Evolutionary conservation across 2,329 filamentous ascomycete species (phyloP).

Genomic region (Coniosporium tulheliwenetii): DNA sequence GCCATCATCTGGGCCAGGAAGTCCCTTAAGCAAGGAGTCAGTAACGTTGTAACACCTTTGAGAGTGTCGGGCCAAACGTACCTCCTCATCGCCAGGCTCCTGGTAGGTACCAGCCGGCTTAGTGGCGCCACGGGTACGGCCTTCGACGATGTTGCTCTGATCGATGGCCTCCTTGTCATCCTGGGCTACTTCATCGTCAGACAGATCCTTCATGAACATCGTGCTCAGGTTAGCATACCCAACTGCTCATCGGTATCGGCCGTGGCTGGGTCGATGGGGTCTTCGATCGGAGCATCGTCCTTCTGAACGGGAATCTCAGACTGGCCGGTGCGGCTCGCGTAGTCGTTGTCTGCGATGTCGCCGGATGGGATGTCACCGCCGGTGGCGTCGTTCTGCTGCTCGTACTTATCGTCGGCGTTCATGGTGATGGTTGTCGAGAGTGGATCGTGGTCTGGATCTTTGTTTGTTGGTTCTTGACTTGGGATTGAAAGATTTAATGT

Average conservation of each 20-base stretch:
- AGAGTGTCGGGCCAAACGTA: not conserved
- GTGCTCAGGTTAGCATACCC: constrained; percentile 16
- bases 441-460: too few relatives aligned
- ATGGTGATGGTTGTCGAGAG: not conserved
- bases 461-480: too few relatives aligned
- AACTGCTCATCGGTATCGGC: constrained; percentile 32
- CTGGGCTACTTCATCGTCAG: constrained; percentile 14
- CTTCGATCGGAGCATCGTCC: constrained; percentile 29
- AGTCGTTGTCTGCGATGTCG: constrained; percentile 25
- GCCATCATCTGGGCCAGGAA: constrained; percentile 5
- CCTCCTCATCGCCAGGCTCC: constrained; percentile 38
- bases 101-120: constrained; percentile 28
- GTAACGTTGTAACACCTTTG: not conserved
- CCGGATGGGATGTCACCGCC: constrained; percentile 15
- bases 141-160: constrained; percentile 28
- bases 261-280: constrained; percentile 24
- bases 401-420: constrained; percentile 12
- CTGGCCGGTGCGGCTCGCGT: constrained; percentile 30
- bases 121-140: constrained; percentile 30
- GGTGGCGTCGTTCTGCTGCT: constrained; percentile 11
- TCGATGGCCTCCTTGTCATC: constrained; percentile 36
- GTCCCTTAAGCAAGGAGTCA: constrained; percentile 2
- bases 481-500: too few relatives aligned
- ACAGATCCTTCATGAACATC: not conserved
- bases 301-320: constrained; percentile 27